Base-by-base conservation (phyloP, 305 asterid genomes). In the Rubia balearica region DNA sequence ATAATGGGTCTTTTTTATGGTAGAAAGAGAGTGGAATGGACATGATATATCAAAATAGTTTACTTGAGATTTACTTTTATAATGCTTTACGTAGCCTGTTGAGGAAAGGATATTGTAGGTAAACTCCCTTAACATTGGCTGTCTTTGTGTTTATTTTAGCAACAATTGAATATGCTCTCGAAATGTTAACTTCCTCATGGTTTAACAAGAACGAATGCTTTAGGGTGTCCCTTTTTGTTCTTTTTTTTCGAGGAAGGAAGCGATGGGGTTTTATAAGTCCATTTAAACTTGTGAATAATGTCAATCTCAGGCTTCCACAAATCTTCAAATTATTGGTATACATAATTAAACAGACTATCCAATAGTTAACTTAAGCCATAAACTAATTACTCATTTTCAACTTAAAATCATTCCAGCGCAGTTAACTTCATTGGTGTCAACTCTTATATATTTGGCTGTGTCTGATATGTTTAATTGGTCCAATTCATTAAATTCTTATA, bases 391-490 rank as follows among this genome's bases (percentile, higher is more conserved):
- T 49, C 56, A 49, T 16, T 24, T 46, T 46, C 5, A 22, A 16
- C 7, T 67, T 13, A 22, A 46, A 43, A 12, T 14, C 49, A 61
- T 45, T 67, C 22, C 59, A 6, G 21, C 33, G 33, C 70, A 10
- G n/a, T 73, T 67, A 66, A 27, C 38, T 57, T 13, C 64, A 42
- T 43, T 46, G 9, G 40, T 49, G 40, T 13, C 63, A 42, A 6
- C 9, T 19, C 48, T 78, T 69, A 55, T 45, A 74, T 74, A 70
- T 49, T 51, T 76, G 71, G 24, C 67, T 40, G 72, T 71, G 69
- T 27, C 60, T 48, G 42, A 66, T 27, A 0, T 24, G n/a, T 67
- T 67, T 14, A 1, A 46, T 48, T 60, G 41, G 17, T 45, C 33
- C 24, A 8, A 19, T 24, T 24, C 22, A 14, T 67, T 13, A 64